Evolutionary conservation across 2,329 filamentous ascomycete species (phyloP).

Genomic region (Aspergillus luchuensis): DNA sequence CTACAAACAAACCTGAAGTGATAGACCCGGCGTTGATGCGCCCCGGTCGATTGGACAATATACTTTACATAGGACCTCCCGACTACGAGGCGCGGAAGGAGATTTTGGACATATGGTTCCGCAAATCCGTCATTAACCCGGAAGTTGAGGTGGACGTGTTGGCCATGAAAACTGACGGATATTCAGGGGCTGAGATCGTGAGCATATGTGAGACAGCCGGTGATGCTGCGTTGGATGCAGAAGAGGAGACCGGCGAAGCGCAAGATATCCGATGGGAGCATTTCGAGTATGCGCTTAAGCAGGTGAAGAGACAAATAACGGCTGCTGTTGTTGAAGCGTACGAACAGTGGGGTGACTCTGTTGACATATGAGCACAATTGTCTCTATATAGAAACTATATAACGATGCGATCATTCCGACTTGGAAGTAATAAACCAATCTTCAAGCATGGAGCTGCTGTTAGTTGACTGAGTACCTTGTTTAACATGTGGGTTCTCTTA

Average conservation of each 20-base stretch:
- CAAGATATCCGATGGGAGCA: constrained; percentile 44
- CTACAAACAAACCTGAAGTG: constrained; percentile 85
- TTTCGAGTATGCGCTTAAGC: constrained; percentile 46
- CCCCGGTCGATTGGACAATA: constrained; percentile 79
- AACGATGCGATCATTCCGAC: neutral
- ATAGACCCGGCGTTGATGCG: constrained; percentile 84
- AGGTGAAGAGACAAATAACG: constrained; percentile 62
- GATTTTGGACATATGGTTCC: constrained; percentile 71
- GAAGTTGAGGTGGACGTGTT: constrained; percentile 69
- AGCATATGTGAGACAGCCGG: constrained; percentile 57
- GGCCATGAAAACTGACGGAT: constrained; percentile 69
- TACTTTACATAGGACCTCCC: constrained; percentile 84
- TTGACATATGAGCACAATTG: constrained; percentile 7
- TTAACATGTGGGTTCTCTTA: too few species aligned
- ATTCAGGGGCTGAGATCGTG: constrained; percentile 82
- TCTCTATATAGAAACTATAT: neutral
- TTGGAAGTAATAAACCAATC: neutral
- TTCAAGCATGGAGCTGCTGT: too few species aligned
- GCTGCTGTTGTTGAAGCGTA: constrained; percentile 60
- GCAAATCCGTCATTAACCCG: constrained; percentile 59
- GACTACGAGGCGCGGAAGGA: constrained; percentile 71
- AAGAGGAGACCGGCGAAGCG: constrained; percentile 46
- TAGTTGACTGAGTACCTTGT: too few species aligned
- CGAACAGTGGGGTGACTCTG: constrained; percentile 53
- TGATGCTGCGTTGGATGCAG: constrained; percentile 55